These are phyloP conservation scores for Pythium grandisporangium DNA, from an alignment of 352 stramenopile species.

Conservation along the genomic window DNA sequence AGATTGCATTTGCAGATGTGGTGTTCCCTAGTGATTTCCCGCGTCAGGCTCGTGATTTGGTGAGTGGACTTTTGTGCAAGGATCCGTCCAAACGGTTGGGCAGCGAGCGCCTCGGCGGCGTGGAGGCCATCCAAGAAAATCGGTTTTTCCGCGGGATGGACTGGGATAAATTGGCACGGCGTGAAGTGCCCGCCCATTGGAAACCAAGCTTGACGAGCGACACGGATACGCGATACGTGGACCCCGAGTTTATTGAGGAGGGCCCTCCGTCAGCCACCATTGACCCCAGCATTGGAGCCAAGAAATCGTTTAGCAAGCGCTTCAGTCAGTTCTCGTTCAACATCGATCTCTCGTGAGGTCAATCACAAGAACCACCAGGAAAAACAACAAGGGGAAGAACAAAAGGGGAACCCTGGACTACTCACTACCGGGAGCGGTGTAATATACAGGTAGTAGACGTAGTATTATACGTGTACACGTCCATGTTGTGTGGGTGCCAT, in stretches of 20 bases:
- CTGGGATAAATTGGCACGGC: constrained; percentile 59
- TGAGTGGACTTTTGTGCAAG: constrained; percentile 64
- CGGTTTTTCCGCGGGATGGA: constrained; percentile 68
- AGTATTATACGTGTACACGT: no score
- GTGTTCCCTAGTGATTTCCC: constrained; percentile 75
- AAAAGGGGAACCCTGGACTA: no score
- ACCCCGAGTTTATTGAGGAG: constrained; percentile 84
- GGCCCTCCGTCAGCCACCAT: constrained; percentile 72
- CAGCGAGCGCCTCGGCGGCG: constrained; percentile 49
- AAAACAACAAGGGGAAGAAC: no score
- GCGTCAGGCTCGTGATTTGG: constrained; percentile 60
- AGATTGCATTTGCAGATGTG: constrained; percentile 70
- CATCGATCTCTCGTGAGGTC: constrained; percentile 42
- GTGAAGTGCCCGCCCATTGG: constrained; percentile 74
- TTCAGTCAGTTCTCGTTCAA: constrained; percentile 90
- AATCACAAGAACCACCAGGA: no score
- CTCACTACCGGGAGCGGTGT: no score
- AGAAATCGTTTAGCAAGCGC: constrained; percentile 68
- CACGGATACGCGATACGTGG: constrained; percentile 84
- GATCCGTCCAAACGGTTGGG: constrained; percentile 61
- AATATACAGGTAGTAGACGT: no score
- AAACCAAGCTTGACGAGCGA: constrained; percentile 77
- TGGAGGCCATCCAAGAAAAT: constrained; percentile 65
- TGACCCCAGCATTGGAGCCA: constrained; percentile 48
- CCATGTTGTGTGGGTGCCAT: no score